Base-by-base conservation (phyloP, 495 filamentous ascomycete species). In the Annulohypoxylon moriforme region DNA sequence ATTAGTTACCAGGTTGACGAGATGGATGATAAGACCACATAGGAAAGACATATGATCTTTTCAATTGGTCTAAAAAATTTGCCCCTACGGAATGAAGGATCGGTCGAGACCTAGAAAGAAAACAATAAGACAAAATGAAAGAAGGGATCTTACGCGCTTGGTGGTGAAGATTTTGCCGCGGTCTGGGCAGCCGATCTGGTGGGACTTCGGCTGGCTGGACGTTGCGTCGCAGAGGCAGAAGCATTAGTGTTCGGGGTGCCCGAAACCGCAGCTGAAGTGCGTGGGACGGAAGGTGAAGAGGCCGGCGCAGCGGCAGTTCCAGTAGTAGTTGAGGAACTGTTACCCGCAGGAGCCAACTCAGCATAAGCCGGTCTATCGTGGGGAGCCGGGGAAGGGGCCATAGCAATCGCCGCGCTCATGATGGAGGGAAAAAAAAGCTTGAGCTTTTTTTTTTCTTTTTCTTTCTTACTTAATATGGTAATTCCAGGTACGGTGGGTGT, bases 361-460 rank as follows among this genome's bases (percentile, higher is more conserved):
- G 84, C 75, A 72, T 79, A 75, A 40, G 81, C 81, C 33, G 85
- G 81, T 76, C 85, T 80, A 68, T 88, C 86, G 79, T 87, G 84
- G 66, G 85, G 86, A 78, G 86, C 86, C 68, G 85, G 86, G 53
- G 86, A 87, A 57, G 85, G 84, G 70, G 85, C 85, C 85, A 88
- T 87, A 52, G 86, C 85, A 78, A 88, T 83, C 67, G 85, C 86
- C 76, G 85, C 83, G 76, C 85, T 87, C 86, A 88, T 88, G 76
- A 68, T 86, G 80, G 68, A 66, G 18, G 27, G 13, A 22, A 53
- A 46, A 59, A 66, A 49, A 58, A 67, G 36, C 47, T 59, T 14
- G 31, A 69, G 67, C 60, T 62, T 60, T 62, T 46, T 60, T 29
- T 16, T 27, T 40, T 36, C 52, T 55, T 60, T 57, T 31, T 55